Evolutionary conservation across 2,329 filamentous ascomycete genomes (phyloP).

Genomic region (Pseudogymnoascus sp.): DNA sequence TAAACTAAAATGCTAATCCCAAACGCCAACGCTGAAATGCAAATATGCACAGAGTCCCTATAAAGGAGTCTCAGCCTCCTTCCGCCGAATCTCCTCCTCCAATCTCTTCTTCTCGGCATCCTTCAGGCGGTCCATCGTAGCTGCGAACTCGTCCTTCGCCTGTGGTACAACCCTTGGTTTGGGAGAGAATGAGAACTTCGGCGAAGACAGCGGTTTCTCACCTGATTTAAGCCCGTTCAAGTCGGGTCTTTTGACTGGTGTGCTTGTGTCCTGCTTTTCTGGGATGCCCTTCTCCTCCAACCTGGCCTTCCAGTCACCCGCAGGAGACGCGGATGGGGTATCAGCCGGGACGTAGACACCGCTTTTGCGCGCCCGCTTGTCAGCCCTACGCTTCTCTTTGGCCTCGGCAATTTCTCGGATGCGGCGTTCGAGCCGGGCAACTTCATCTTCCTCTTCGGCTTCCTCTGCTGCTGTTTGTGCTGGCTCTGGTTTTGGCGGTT

Average conservation of each 20-base stretch:
- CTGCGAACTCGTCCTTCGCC: conserved; percentile 26
- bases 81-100: conserved; percentile 43
- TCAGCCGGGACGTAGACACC: conserved; percentile 23
- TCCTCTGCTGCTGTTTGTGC: conserved; percentile 10
- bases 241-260: conserved; percentile 28
- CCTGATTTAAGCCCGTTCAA: conserved; percentile 32
- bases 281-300: conserved; percentile 11
- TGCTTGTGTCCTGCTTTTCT: conserved; percentile 18
- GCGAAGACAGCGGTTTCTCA: conserved; percentile 30
- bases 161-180: conserved; percentile 17
- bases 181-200: conserved; percentile 27
- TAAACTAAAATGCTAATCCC: neutral
- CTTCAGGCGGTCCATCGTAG: conserved; percentile 47
- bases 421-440: conserved; percentile 37
- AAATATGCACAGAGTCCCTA: conserved; percentile 11
- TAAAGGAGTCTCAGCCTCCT: conserved; percentile 36
- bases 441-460: conserved; percentile 32
- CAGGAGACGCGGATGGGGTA: conserved; percentile 15
- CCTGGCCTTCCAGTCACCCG: conserved; percentile 10
- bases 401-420: conserved; percentile 35
- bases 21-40: conserved; percentile 2
- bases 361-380: conserved; percentile 33
- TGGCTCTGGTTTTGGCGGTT: conserved; percentile 9
- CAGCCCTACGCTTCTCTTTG: conserved; percentile 28
- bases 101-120: conserved; percentile 45